Base-by-base conservation (phyloP, 768 basidiomycete genomes). In the Termitomyces sp. region DNA sequence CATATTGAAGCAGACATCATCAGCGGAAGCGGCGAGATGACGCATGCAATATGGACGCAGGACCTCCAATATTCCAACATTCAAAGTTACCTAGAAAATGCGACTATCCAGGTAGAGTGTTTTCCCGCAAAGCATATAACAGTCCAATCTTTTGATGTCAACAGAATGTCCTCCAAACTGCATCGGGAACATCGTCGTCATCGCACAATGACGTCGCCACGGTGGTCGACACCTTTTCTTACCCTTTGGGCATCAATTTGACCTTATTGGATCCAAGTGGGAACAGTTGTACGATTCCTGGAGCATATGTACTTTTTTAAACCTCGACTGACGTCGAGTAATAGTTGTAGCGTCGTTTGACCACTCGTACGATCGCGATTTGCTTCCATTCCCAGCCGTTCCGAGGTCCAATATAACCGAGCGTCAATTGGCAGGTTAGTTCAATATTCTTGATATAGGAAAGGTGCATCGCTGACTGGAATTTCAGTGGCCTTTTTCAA, bases 301-400 rank as follows among this genome's bases (percentile, higher is more conserved):
- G 33, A 24, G 22, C 39, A 9, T 22, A 52, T 13, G 35, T 24
- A n/a, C 22, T 13, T 28, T 48, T 44, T n/a, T 4, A 3, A 39
- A 24, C 35, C 12, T 46, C 59, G 28, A 50, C 57, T 28, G 13
- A 49, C 13, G 18, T 45, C 6, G 18, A 32, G n/a, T 6, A n/a
- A 28, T 55, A 89, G 87, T 82, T 65, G 74, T 76, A 56, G 74
- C 79, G 18, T 66, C 70, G 4, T 82, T 92, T 62, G 87, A 92
- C 64, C 91, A 91, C 67, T 87, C 86, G 1, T 92, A 90, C 66
- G 71, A 84, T 57, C 84, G 90, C 13, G 74, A 76, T n/a, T 72
- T 88, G 45, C 68, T 80, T 22, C 89, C 90, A 5, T 77, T 79
- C 45, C 87, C 89, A 0, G 83, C 87, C 61, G 81, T 85, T 58